A percentile compares a stretch with the other conserved stretches of the same genome.
Evolutionary conservation across 2,329 filamentous ascomycete species (phyloP).

Genomic region (Sordariomycetes sp.): DNA sequence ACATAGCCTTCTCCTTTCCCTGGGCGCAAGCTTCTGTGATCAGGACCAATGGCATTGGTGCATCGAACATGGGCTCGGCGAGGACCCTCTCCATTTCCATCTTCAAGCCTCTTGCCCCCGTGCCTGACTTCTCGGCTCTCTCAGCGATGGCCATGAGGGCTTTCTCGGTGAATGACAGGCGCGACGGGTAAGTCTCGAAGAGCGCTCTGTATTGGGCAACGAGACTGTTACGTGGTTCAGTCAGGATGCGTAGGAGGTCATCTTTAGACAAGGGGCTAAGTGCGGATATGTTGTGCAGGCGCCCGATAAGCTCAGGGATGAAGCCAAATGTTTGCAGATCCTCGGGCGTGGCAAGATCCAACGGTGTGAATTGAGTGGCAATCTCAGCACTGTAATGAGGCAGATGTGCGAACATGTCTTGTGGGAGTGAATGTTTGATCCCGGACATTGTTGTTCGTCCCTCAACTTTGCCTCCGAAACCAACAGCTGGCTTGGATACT

Average conservation of each 20-base stretch:
- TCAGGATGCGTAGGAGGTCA: conserved; percentile 77
- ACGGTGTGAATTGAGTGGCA: conserved; percentile 37
- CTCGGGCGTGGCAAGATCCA: conserved; percentile 65
- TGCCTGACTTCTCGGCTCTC: conserved; percentile 49
- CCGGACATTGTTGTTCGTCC: conserved; percentile 37
- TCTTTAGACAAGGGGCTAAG: conserved; percentile 62
- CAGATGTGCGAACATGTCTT: conserved; percentile 47
- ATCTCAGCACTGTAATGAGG: conserved; percentile 39
- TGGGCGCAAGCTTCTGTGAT: conserved; percentile 62
- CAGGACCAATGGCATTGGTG: conserved; percentile 66
- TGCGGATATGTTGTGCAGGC: conserved; percentile 82
- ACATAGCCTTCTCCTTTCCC: conserved; percentile 48
- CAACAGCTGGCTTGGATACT: conserved; percentile 78
- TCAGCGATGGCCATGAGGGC: conserved; percentile 76
- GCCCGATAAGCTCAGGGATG: conserved; percentile 92
- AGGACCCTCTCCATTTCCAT: conserved; percentile 75
- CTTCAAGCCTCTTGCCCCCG: conserved; percentile 70
- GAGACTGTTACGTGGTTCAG: conserved; percentile 82
- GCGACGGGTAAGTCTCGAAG: conserved; percentile 71
- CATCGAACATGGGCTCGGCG: conserved; percentile 74
- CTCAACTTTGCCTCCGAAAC: conserved; percentile 79
- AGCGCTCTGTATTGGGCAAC: conserved; percentile 82
- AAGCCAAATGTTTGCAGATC: conserved; percentile 82
- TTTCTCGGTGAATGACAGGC: conserved; percentile 72
- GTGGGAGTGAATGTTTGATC: conserved; percentile 52